Evolutionary conservation across 352 stramenopile genomes (phyloP), one percentile per base, ranked within the genome.

Genomic region (Pythium biforme): DNA sequence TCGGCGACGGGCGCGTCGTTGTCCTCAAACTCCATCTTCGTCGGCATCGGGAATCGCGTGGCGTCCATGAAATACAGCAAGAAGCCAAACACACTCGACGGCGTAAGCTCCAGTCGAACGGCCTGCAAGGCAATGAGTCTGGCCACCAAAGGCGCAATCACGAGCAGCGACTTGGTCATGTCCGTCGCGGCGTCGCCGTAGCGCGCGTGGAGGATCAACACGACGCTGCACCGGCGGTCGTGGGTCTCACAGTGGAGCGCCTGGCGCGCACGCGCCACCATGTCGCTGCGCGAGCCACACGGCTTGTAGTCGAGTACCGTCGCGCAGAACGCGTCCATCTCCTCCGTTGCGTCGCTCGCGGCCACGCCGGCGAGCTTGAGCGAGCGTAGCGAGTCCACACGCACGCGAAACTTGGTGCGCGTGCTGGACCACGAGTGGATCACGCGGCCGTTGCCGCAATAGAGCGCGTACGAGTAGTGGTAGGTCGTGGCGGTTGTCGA

Each of bases 341-440:
- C 40, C 2, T 47, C 49, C 10, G 64, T 76, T 10, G 33, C 49
- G 15, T 55, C 56, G 14, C 22, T 57, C 17, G 27, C 64, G 20
- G 31, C 43, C 45, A 79, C 65, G 11, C 75, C 72, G 2, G 62
- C 34, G 4, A 19, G 14, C 37, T 63, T 25, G 11, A 83, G 54
- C n/a, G 51, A 57, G 20, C 75, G 72, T 15, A 83, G 45, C 22
- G 75, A 48, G 26, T 83, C 75, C 15, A 80, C 47, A 22, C 75
- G 75, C 60, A 83, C 65, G 29, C 75, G 63, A 25, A 72, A 80
- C 40, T 62, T 66, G 29, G 49, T 62, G 27, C 75, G 69, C 49
- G 66, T 59, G 53, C 47, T 68, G 39, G 69, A 71, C 75, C 75
- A 83, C 37, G 64, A 63, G 29, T 83, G 72, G 31, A 83, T 80